Base-by-base conservation (phyloP, 495 filamentous ascomycete genomes). In the Talaromyces proteolyticus region DNA sequence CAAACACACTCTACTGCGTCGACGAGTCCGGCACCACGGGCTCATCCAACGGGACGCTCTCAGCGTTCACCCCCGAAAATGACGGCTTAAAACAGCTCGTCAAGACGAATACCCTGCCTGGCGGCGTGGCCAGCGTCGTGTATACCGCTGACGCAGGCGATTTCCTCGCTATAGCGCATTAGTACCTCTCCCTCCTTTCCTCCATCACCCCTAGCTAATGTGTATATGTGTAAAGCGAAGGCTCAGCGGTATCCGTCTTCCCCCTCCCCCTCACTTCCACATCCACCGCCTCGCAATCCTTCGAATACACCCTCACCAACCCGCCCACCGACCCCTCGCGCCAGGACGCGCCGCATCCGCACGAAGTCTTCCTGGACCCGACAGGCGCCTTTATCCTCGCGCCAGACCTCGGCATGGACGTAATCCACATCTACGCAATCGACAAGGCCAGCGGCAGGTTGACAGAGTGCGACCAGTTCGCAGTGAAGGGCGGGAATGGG, bases 401-500 rank as follows among this genome's bases (percentile, higher is more conserved):
- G 6, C 85, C 87, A 8, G 88, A 92, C 50, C 69, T 92, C 5
- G 87, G 87, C 43, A 73, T 81, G 16, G 87, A 92, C 57, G 57
- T 84, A n/a, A 52, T 90, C 39, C 82, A 80, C 47, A 64, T 89
- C 37, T 88, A 80, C 63, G 55, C 58, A 22, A 78, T 85, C 51
- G 64, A 82, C 47, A 61, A 62, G 14, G 41, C 46, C 12, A 73
- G 62, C 4, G 68, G 67, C 3, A 42, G 55, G 3, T 51, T 74
- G 2, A 37, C 41, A 1, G 19, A 46, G 17, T 70, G 67, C 48
- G 57, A 62, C 0, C 42, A 47, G n/a, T 23, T 69, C 10, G 56
- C 59, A 19, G 62, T 69, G 10, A 57, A 62, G 2, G 57, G 70
- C 21, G 85, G 82, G 10, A 76, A 73, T 16, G 88, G 87, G 0